A percentile compares a stretch with the other conserved stretches of the same genome.
phyloP scores from a whole-genome alignment of 768 basidiomycete species.

The Holtermannia corniformis region DNA sequence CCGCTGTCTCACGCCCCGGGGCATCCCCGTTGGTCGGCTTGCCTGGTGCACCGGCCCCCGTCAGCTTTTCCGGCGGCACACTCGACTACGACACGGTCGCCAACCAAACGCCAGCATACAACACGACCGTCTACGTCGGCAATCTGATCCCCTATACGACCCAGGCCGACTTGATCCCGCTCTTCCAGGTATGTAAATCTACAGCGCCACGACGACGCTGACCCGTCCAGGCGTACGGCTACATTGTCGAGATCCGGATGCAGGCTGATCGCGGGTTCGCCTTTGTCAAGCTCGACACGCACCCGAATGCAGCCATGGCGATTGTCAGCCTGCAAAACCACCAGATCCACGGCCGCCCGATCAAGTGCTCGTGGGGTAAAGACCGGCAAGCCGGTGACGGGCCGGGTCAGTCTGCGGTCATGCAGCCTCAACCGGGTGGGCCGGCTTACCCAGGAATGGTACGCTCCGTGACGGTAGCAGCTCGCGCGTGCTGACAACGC shows the following conservation, averaged over 20 bases:
- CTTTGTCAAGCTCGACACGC: conserved; percentile 96
- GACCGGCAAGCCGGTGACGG: conserved; percentile 49
- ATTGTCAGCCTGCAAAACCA: conserved; percentile 95
- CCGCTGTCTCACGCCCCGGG: too few relatives aligned
- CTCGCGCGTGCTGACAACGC: conserved; percentile 44
- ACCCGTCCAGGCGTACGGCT: conserved; percentile 83
- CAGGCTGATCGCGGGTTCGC: conserved; percentile 98
- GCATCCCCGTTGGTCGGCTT: conserved; percentile 16
- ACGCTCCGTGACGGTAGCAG: conserved; percentile 25
- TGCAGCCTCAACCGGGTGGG: conserved; percentile 31
- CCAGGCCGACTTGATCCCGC: conserved; percentile 91
- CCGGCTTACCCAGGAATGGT: conserved; percentile 69
- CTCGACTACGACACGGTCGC: conserved; percentile 74
- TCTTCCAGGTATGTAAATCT: conserved; percentile 53
- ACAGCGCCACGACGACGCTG: not conserved
- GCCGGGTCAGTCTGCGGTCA: conserved; percentile 37
- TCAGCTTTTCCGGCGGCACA: conserved; percentile 53
- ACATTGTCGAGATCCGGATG: conserved; percentile 97
- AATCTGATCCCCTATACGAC: conserved; percentile 96
- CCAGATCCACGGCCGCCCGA: conserved; percentile 91
- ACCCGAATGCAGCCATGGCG: conserved; percentile 96
- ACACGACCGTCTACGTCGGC: conserved; percentile 95
- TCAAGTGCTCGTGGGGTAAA: conserved; percentile 99
- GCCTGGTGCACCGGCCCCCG: conserved; percentile 58
- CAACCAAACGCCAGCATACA: conserved; percentile 83